A percentile compares a stretch with the other conserved stretches of the same genome.
These are phyloP conservation scores for Leptographium radiaticola DNA, from an alignment of 2,329 filamentous ascomycete genomes.

Conservation along the genomic window DNA sequence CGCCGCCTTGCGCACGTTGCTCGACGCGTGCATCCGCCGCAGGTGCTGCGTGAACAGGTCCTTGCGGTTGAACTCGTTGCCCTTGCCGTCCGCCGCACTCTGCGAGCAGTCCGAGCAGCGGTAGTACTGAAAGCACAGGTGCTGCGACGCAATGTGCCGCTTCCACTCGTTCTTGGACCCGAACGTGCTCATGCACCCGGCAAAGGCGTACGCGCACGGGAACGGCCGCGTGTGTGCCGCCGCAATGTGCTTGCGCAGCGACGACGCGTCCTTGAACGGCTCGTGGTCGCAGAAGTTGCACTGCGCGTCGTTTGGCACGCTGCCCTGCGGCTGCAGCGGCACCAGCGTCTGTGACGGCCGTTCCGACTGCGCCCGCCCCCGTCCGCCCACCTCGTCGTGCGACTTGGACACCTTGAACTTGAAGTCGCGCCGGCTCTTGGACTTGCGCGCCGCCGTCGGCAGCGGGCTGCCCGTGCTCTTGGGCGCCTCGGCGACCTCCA, in stretches of 20 bases:
- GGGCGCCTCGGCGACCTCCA: slow-evolving; percentile 5
- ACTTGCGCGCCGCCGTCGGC: slow-evolving; percentile 2
- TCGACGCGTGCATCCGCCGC: slow-evolving; percentile 79
- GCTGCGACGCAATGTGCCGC: slow-evolving; percentile 80
- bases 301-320: slow-evolving; percentile 45
- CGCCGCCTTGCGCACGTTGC: slow-evolving; percentile 45
- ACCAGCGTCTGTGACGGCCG: slow-evolving; percentile 1
- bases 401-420: slow-evolving; percentile 6
- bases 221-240: slow-evolving; percentile 63
- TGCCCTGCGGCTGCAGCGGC: slow-evolving; percentile 16
- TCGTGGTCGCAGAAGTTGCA: slow-evolving; percentile 50
- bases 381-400: slow-evolving; percentile 4
- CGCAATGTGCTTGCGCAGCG: slow-evolving; percentile 52
- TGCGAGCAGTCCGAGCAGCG: slow-evolving; percentile 49
- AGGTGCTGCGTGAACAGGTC: slow-evolving; percentile 93
- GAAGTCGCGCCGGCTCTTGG: slow-evolving; percentile 4
- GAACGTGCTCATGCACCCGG: slow-evolving; percentile 73
- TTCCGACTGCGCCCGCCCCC: slow-evolving; percentile 4
- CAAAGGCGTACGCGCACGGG: slow-evolving; percentile 72
- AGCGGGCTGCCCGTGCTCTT: neutral
- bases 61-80: slow-evolving; percentile 78
- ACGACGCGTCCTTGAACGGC: slow-evolving; percentile 54
- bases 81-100: slow-evolving; percentile 39
- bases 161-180: slow-evolving; percentile 98
- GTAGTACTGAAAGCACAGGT: slow-evolving; percentile 59